A percentile compares a stretch with the other conserved stretches of the same genome.
These are phyloP conservation scores for Parietichytrium sp. DNA, from an alignment of 108 stramenopile species.

Conservation along the genomic window DNA sequence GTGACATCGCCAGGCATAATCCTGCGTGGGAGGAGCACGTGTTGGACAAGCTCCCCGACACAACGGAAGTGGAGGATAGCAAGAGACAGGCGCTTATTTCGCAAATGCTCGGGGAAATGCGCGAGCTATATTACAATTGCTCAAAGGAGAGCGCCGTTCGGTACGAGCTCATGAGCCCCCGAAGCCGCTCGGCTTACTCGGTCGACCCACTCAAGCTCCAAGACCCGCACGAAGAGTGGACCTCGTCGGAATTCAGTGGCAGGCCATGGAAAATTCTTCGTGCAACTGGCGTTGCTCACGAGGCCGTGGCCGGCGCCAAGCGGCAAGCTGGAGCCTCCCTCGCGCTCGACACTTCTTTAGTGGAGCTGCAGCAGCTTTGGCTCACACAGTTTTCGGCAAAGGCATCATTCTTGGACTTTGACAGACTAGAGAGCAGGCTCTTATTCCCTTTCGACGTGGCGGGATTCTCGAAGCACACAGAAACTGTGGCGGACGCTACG, in stretches of 20 bases:
- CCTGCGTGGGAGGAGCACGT: not conserved
- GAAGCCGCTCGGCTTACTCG: no score
- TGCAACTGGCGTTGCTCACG: not conserved
- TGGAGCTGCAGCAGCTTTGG: constrained; percentile 14
- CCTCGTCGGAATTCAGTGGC: not conserved
- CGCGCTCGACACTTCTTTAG: not conserved
- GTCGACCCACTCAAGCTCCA: not conserved
- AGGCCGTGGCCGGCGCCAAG: not conserved
- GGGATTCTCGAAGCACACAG: not conserved
- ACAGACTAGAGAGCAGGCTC: not conserved
- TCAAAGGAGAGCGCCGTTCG: not conserved
- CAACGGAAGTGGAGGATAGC: not conserved
- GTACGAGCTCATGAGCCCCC: not conserved
- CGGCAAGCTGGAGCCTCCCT: not conserved
- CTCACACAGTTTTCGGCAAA: not conserved
- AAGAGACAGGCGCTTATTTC: not conserved
- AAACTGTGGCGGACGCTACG: not conserved
- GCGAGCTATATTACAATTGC: not conserved
- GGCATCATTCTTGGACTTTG: not conserved
- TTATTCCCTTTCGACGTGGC: not conserved
- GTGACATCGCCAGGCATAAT: constrained; percentile 13
- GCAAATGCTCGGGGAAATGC: not conserved
- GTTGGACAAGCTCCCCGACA: constrained; percentile 3
- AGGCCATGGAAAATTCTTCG: not conserved
- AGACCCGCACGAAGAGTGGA: constrained; percentile 6